Percentiles rank a stretch among this genome's conserved stretches.
These are phyloP conservation scores for Atkinsonella hypoxylon DNA, from an alignment of 2,329 filamentous ascomycete species.

Conservation along the genomic window DNA sequence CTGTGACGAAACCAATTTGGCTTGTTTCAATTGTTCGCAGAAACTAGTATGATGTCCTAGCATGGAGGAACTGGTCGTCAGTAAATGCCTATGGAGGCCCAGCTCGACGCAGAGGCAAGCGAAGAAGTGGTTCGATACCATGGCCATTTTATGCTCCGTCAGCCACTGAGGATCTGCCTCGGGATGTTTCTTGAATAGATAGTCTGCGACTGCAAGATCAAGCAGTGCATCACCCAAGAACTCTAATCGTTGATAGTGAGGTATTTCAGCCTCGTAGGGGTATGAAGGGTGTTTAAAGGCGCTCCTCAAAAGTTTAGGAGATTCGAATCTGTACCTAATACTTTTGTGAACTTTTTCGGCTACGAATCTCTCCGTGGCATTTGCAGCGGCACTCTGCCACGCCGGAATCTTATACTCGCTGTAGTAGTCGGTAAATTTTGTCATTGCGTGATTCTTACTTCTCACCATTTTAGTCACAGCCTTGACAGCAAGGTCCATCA, in stretches of 20 bases:
- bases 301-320: conserved; percentile 65
- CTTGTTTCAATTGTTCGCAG: conserved; percentile 45
- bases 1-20: conserved; percentile 21
- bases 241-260: conserved; percentile 81
- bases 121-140: conserved; percentile 93
- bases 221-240: conserved; percentile 84
- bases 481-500: conserved; percentile 46
- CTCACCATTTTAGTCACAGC: conserved; percentile 60
- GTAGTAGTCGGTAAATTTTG: conserved; percentile 61
- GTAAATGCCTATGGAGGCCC: conserved; percentile 63
- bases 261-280: conserved; percentile 60
- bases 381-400: conserved; percentile 54
- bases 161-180: conserved; percentile 87
- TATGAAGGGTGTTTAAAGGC: conserved; percentile 86
- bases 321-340: conserved; percentile 53
- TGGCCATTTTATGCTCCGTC: conserved; percentile 98
- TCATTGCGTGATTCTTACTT: conserved; percentile 57
- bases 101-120: conserved; percentile 70
- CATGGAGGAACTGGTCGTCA: conserved; percentile 32
- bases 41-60: conserved; percentile 39
- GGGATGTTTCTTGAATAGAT: conserved; percentile 67
- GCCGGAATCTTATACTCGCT: conserved; percentile 52
- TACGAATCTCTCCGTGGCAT: conserved; percentile 57
- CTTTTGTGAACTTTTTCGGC: conserved; percentile 49
- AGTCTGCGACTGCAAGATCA: conserved; percentile 74